phyloP scores from a whole-genome alignment of 257 asterid species.

The Rubia yunnanensis region DNA sequence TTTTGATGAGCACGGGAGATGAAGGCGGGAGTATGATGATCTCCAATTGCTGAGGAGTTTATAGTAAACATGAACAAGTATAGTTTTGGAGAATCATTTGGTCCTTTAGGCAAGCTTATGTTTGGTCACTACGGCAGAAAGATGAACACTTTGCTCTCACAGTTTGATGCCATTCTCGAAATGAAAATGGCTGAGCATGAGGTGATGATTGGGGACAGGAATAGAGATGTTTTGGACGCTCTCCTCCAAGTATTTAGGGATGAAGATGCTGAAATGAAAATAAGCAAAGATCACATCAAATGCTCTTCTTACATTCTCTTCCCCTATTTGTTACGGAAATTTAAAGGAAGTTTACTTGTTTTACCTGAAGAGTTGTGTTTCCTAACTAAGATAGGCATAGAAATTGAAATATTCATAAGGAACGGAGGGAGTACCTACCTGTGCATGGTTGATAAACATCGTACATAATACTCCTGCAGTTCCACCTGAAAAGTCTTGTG shows the following conservation, averaged over 20 bases:
- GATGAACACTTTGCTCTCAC: constrained; percentile 24
- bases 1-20: constrained; percentile 34
- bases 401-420: not conserved
- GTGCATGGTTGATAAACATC: too few relatives aligned
- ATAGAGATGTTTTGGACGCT: constrained; percentile 44
- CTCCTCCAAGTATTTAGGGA: constrained; percentile 33
- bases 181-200: constrained; percentile 43
- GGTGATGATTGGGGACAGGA: not conserved
- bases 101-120: constrained; percentile 48
- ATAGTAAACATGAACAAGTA: constrained; percentile 35
- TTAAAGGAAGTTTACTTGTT: not conserved
- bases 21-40: constrained; percentile 36
- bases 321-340: not conserved
- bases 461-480: not conserved
- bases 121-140: constrained; percentile 47
- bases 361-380: not conserved
- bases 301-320: not conserved
- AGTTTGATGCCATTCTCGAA: constrained; percentile 50
- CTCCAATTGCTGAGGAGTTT: constrained; percentile 36
- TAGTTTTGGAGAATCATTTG: constrained; percentile 37
- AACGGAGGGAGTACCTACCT: not conserved
- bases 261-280: constrained; percentile 5
- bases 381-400: not conserved
- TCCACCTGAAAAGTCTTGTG: not conserved
- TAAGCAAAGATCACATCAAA: constrained; percentile 2